Base-by-base conservation (phyloP, 306 rosid genomes). In the Quercus engelmannii region DNA sequence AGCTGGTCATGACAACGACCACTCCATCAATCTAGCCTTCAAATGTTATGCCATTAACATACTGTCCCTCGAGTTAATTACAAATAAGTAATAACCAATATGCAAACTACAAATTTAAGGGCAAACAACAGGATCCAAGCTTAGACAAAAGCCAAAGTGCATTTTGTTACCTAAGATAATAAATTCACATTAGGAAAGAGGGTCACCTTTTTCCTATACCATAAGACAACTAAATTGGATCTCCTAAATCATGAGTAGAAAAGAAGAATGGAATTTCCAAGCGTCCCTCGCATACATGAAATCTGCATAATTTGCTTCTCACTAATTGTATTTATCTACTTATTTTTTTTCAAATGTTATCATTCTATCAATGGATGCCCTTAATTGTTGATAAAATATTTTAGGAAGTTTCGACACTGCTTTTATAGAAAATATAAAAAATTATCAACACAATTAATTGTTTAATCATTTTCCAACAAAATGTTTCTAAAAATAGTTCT, bases 111-210 rank as follows among this genome's bases (percentile, higher is more conserved):
- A 25, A 21, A 70, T 69, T 38, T 35, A 55, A 69, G 76, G 30
- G 20, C 25, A 30, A n/a, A 43, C 25, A 70, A 72, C 19, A 26
- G 55, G 31, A 57, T 25, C 41, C 23, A 17, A 6, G 70, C 70
- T 64, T 64, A 64, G 70, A 15, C 69, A 63, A 28, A 33, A 28
- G 69, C 69, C 21, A 28, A 1, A 49, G 43, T 55, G 33, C 30
- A 51, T 9, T 62, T 51, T 79, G 19, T 35, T 51, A 64, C 55
- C 77, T 63, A 38, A 71, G 61, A 30, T 49, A 49, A 49, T 49
- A 12, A 49, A 49, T 49, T 49, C 54, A 49, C 54, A 49, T 38
- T 31, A 18, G 55, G n/a, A 49, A 62, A 14, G 6, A 23, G 35
- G 15, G 57, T 49, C 54, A 54, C 20, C 83, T 55, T 55, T 38